Evolutionary conservation across 1,139 yeast genomes (phyloP), one percentile per base, ranked within the genome.

Genomic region (Neolecta irregularis): DNA sequence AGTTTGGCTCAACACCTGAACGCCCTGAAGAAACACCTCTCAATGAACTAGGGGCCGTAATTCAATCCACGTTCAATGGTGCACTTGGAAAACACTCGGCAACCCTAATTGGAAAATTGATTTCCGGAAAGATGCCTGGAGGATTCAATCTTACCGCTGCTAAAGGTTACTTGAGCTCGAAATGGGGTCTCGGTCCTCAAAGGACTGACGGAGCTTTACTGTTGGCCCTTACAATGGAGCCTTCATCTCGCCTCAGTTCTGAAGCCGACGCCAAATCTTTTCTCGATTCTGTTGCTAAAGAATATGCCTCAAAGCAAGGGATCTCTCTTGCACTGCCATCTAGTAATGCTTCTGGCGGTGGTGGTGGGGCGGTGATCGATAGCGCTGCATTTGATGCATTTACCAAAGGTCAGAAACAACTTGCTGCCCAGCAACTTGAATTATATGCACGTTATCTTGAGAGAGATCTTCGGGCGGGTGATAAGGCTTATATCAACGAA

Each of bases 51-150:
- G 95, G 96, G 34, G 96, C 81, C 54, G 75, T 72, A 52, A 80
- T 88, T 71, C 95, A 88, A 61, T 94, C 80, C 48, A 63, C 85
- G 16, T 88, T 81, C 65, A 56, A 61, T 46, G 98, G 98, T 46
- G 69, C 72, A 47, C 69, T 88, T 48, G 98, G 98, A 56, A 88
- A 88, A 60, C 93, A 88, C 52, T 77, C 96, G 3, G 64, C 83
- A 33, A 77, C 94, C 23, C 68, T 88, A 49, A 67, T 88, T 47
- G 80, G 93, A 43, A 76, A 95, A 62, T 68, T 88, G 54, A 77
- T 85, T 65, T 75, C 96, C 12, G 77, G 95, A 25, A 88, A 88
- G 65, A 88, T 88, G 96, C 96, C 98, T 41, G 98, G 98, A 69
- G 98, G 98, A 21, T 88, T 85, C 62, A 77, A 93, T 40, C 76